Evolutionary conservation across 768 basidiomycete species (phyloP), one percentile per base, ranked within the genome.

Genomic region (Termitomyces sp.): DNA sequence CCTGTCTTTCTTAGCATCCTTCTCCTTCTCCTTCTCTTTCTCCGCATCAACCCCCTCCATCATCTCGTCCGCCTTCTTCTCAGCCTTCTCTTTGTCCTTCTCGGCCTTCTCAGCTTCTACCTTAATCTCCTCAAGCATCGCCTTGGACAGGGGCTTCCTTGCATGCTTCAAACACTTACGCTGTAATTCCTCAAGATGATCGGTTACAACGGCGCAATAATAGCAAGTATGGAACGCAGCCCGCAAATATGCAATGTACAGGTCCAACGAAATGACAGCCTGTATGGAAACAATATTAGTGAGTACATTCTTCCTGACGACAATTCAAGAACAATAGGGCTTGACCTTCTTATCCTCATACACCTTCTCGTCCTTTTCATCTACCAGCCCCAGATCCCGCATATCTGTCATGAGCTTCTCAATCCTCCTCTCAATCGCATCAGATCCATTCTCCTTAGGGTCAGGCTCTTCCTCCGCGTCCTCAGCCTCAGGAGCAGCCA

Each of bases 211-310:
- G 68, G 90, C 88, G 82, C 97, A 99, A 78, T 99, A 99, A 78
- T 96, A 99, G 85, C 97, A 97, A 70, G 92, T 88, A 83, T 94
- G 84, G 76, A 90, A 95, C 58, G 92, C 96, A 72, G 87, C 83
- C 67, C 97, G 92, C 71, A 99, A 79, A 77, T 97, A 98, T 56
- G 90, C 88, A 74, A 98, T 80, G 76, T 94, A 94, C 74, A 96
- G 79, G 79, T 99, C 97, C 74, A 98, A 83, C 68, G 91, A 84
- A 69, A 95, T 79, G 69, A 85, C 83, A 68, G 86, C 86, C 92
- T 94, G 71, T 48, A 62, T 37, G 57, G 68, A 52, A 45, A 59
- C 5, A 42, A 37, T 4, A 52, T 56, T 12, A 57, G 55, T 58
- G n/a, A 14, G 25, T 6, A 29, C 32, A 36, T 25, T 29, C 9